A percentile compares a stretch with the other conserved stretches of the same genome.
Conservation (phyloP, 148 eudicot species). For the Rhododendron ovatum region DNA sequence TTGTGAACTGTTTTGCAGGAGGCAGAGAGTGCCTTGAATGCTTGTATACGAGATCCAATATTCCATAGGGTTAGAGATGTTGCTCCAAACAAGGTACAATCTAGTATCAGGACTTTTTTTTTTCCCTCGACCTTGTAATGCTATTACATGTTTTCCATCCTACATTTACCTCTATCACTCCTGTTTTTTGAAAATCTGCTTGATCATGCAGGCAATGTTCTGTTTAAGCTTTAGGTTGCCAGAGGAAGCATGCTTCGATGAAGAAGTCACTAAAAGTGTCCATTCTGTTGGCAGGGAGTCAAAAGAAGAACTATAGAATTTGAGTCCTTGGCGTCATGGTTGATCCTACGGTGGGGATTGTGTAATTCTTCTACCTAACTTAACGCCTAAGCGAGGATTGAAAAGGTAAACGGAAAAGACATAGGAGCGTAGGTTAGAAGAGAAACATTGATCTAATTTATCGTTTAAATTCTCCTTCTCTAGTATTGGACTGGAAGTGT, state of each 20-base stretch:
- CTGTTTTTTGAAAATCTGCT: background rate
- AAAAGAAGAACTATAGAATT: background rate
- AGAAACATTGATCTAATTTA: background rate
- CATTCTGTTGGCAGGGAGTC: conserved; percentile 5
- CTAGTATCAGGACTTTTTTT: background rate
- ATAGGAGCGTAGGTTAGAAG: background rate
- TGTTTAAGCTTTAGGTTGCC: conserved; percentile 94
- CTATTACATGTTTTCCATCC: background rate
- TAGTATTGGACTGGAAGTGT: background rate
- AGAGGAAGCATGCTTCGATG: conserved; percentile 60
- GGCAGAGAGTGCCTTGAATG: conserved; percentile 71
- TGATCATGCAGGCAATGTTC: conserved; percentile 75
- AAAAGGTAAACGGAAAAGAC: conserved; percentile 4
- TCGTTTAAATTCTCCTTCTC: background rate
- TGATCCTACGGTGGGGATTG: background rate
- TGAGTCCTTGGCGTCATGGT: background rate
- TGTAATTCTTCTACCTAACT: background rate
- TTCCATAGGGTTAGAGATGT: conserved; percentile 96
- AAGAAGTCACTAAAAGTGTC: conserved; percentile 17
- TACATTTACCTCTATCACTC: background rate
- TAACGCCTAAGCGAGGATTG: background rate
- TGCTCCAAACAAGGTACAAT: conserved; percentile 91
- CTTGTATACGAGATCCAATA: conserved; percentile 52
- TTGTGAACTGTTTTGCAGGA: conserved; percentile 39
- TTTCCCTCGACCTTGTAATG: background rate